Evolutionary conservation across 169 alveolate genomes (phyloP).

Genomic region (Plasmodium sp.): DNA sequence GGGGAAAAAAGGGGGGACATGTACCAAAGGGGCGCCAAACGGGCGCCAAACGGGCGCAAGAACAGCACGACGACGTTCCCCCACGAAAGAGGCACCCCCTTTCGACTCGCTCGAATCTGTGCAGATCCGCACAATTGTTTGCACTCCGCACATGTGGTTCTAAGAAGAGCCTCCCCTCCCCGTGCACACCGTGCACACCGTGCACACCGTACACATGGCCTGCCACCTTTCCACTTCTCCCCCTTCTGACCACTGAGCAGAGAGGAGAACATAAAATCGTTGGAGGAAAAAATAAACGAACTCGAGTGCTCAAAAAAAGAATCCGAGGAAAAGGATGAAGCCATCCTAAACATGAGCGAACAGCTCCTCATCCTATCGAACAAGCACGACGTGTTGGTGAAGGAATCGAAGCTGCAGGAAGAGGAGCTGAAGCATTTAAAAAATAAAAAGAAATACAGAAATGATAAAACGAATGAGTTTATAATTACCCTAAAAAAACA

Average conservation of each 20-base stretch:
- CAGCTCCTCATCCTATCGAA: constrained; percentile 37
- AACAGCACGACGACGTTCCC: neutral
- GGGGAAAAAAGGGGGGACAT: neutral
- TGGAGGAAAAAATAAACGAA: constrained; percentile 27
- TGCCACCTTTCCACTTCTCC: neutral
- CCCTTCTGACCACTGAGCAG: neutral
- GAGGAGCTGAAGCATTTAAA: constrained; percentile 71
- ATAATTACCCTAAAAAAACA: constrained; percentile 44
- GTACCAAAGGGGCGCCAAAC: neutral
- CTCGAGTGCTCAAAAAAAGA: constrained; percentile 30
- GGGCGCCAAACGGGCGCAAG: neutral
- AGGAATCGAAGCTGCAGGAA: constrained; percentile 61
- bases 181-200: neutral
- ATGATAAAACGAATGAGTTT: constrained; percentile 57
- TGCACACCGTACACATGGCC: neutral
- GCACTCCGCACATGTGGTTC: neutral
- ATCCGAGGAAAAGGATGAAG: constrained; percentile 47
- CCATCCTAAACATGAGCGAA: constrained; percentile 57
- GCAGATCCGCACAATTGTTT: neutral
- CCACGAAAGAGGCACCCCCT: neutral
- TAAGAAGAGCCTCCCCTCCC: neutral
- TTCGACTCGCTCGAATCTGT: neutral
- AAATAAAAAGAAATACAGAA: constrained; percentile 64
- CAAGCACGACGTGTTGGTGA: constrained; percentile 47
- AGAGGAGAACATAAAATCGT: constrained; percentile 30